These are phyloP conservation scores for Trichothecium sympodiale DNA, from an alignment of 2,329 filamentous ascomycete species.

Conservation along the genomic window DNA sequence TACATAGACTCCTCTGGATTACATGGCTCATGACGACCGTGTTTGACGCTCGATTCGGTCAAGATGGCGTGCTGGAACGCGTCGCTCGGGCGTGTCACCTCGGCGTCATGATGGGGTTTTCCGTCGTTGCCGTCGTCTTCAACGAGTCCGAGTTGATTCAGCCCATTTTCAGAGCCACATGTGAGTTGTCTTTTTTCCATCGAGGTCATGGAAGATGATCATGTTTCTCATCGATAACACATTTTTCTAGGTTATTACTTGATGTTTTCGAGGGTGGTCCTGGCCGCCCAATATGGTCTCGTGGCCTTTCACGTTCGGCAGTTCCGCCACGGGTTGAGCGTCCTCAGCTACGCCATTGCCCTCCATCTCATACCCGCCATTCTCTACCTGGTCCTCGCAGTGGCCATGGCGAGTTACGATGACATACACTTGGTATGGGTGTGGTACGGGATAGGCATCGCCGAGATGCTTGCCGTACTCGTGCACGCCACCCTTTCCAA, in stretches of 20 bases:
- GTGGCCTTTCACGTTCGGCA: slow-evolving; percentile 4
- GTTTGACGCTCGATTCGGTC: slow-evolving; percentile 5
- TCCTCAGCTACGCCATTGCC: slow-evolving; percentile 1
- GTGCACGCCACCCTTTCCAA: slow-evolving; percentile 2
- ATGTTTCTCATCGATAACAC: too few species aligned
- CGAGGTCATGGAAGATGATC: too few species aligned
- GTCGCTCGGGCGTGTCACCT: slow-evolving; percentile 5
- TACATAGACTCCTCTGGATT: slow-evolving; percentile 5
- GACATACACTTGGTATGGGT: neutral
- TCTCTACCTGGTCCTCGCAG: slow-evolving; percentile 2
- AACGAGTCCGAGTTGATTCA: slow-evolving; percentile 1
- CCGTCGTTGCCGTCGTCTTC: slow-evolving; percentile 4
- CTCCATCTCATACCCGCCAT: slow-evolving; percentile 2
- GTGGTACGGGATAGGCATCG: slow-evolving; percentile 3
- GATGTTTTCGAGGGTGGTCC: slow-evolving; percentile 3
- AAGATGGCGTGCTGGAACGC: slow-evolving; percentile 5
- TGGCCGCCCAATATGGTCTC: slow-evolving; percentile 3
- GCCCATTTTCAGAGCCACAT: slow-evolving; percentile 4
- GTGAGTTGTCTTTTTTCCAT: too few species aligned
- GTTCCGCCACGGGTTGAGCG: slow-evolving; percentile 2
- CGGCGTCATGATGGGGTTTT: slow-evolving; percentile 5
- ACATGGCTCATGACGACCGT: slow-evolving; percentile 6
- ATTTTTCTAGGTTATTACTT: slow-evolving; percentile 1
- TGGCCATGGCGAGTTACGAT: neutral
- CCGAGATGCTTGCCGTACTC: slow-evolving; percentile 4